phyloP scores from a whole-genome alignment of 225 moss, liverwort and hornwort genomes.

The Asterella californica region DNA sequence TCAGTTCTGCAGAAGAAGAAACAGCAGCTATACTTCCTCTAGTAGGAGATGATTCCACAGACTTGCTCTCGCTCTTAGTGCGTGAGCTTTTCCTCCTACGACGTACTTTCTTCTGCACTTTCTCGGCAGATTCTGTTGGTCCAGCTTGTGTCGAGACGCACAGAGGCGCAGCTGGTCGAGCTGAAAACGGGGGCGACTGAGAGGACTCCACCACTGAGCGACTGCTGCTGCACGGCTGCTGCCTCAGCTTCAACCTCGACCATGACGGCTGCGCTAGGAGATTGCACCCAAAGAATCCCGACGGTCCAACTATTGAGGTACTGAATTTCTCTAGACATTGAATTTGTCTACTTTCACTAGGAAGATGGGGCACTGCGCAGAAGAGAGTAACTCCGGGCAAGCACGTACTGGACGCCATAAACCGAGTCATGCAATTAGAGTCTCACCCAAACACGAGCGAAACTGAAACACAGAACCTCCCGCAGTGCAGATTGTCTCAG shows the following conservation, averaged over 20 bases:
- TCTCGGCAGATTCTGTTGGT: not conserved
- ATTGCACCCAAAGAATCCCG: constrained; percentile 20
- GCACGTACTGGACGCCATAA: constrained; percentile 18
- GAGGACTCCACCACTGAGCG: constrained; percentile 5
- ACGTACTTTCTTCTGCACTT: constrained; percentile 10
- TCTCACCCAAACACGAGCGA: not conserved
- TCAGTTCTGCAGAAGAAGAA: not conserved
- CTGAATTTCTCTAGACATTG: not conserved
- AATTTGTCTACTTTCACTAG: not conserved
- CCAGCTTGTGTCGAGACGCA: constrained; percentile 2
- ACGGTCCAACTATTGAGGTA: not conserved
- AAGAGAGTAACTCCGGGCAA: constrained; percentile 12
- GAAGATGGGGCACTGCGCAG: not conserved
- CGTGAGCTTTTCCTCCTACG: constrained; percentile 31
- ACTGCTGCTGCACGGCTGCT: constrained; percentile 1
- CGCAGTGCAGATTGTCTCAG: not conserved
- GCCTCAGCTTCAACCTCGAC: constrained; percentile 18
- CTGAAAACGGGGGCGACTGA: constrained; percentile 14
- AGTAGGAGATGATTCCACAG: not conserved
- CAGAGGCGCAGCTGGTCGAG: not conserved
- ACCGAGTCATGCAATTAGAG: constrained; percentile 3
- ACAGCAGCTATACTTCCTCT: not conserved
- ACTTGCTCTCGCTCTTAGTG: constrained; percentile 17
- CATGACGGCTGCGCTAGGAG: constrained; percentile 23
- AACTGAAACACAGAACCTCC: not conserved